Base-by-base conservation (phyloP, 768 basidiomycete species). In the Crepidotus variabilis region DNA sequence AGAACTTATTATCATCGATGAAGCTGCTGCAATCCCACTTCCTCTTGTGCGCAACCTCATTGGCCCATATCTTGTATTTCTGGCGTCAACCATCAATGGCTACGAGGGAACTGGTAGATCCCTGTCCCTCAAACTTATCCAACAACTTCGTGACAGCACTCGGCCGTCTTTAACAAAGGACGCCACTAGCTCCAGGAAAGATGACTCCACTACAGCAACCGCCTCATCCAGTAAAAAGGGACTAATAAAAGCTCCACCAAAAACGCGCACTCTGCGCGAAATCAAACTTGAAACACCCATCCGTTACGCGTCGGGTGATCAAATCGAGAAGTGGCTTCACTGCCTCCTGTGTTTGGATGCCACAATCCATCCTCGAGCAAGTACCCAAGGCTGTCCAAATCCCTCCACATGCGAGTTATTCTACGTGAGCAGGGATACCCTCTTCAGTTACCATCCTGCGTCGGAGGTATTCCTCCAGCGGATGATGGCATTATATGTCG, bases 21-120 rank as follows among this genome's bases (percentile, higher is more conserved):
- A 99, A 72, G 96, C 96, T 6, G 97, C 97, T 8, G 97, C 97
- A 18, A 98, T 98, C 52, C 97, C 97, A 1, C 83, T 98, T 16
- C 94, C 96, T 1, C 87, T 99, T 34, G 96, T 99, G 16, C 86
- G 90, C 55, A 92, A 93, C 63, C 89, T 99, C 60, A 86, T 99
- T 54, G 97, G 97, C 0, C 89, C 88, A 0, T 98, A 98, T 73
- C 90, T 98, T 34, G 94, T 98, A 51, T 98, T 98, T 78, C 88
- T 98, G 80, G 92, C 97, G 1, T 97, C 94, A n/a, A 99, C 97
- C 0, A 94, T 99, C 74, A 98, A 98, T 69, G 97, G 97, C 39
- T 99, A 99, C 71, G 97, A 98, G 79, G 97, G 97, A 23, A 98
- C 97, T 0, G 97, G 97, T n/a, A 91, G 97, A 23, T 98, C 95